Base-by-base conservation (phyloP, 352 stramenopile species). In the Plasmopara viticola region DNA sequence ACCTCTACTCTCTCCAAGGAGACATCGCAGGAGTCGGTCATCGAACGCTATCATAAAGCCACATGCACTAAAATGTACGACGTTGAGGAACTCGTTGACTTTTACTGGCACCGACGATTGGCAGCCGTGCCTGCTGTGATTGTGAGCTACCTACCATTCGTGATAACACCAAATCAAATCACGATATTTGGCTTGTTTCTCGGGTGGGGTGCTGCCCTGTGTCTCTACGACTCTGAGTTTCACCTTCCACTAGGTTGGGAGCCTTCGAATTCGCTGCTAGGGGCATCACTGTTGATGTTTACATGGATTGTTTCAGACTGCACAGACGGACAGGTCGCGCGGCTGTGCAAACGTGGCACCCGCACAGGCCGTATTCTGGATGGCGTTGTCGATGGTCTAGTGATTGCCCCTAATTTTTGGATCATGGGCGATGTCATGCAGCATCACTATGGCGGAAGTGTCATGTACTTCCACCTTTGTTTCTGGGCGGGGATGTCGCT, bases 21-120 rank as follows among this genome's bases (percentile, higher is more conserved):
- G 30, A 15, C 56, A 3, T 58, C 45, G 2, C 66, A 68, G 41
- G 59, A 82, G 60, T 64, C 60, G 8, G 45, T 90, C 20, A 34
- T 84, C 31, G 65, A 90, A 47, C 76, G 81, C 20, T 92, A 92
- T 60, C 55, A 83, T 42, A 76, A 70, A 40, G 81, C 81, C 29
- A 85, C 73, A 41, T 77, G 62, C 38, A 90, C 78, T 44, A 92
- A 92, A 62, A 90, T 92, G 81, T 92, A 90, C 65, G 81, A 92
- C 52, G 81, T 92, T 42, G 81, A 92, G 55, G 81, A 92, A 71
- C 64, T 92, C 15, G 67, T 92, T 18, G 81, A 92, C 56, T 92
- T 82, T 53, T 92, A 90, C 44, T 89, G 87, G 64, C 81, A 92
- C 53, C 76, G 81, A 20, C 78, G 81, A 6, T 65, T 92, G 35